phyloP scores from a whole-genome alignment of 805 yeast genomes.

The Lipomyces orientalis region DNA sequence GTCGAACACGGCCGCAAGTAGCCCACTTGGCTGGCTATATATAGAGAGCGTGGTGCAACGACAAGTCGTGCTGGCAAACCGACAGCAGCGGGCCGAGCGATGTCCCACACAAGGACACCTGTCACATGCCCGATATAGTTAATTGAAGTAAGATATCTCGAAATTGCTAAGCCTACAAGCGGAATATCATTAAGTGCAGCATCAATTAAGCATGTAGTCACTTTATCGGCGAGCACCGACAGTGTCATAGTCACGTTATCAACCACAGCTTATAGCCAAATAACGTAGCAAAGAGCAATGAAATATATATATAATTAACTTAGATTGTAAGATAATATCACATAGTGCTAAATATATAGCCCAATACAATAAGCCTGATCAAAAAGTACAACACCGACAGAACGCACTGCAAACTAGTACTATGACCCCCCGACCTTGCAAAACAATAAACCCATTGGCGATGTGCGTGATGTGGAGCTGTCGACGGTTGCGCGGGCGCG shows the following conservation, averaged over 20 bases:
- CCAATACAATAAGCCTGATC: not conserved
- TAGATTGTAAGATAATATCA: not conserved
- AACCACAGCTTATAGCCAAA: not conserved
- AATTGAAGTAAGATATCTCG: not conserved
- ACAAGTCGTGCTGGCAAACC: no score
- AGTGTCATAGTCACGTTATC: not conserved
- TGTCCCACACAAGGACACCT: no score
- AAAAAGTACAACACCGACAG: not conserved
- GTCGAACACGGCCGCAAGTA: no score
- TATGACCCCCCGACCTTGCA: not conserved
- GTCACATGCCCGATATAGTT: not conserved
- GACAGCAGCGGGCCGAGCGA: no score
- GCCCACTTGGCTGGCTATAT: no score
- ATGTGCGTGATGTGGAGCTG: not conserved
- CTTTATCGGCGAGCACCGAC: not conserved
- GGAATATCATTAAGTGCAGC: no score
- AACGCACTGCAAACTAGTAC: not conserved
- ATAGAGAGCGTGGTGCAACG: no score
- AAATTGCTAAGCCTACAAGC: not conserved
- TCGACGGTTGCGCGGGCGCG: not conserved
- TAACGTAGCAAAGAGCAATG: not conserved
- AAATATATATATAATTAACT: not conserved
- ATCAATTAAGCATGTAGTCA: not conserved
- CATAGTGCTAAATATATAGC: not conserved
- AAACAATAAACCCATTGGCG: not conserved